phyloP scores from a whole-genome alignment of 169 alveolate species.

The Cryptosporidium sp. region DNA sequence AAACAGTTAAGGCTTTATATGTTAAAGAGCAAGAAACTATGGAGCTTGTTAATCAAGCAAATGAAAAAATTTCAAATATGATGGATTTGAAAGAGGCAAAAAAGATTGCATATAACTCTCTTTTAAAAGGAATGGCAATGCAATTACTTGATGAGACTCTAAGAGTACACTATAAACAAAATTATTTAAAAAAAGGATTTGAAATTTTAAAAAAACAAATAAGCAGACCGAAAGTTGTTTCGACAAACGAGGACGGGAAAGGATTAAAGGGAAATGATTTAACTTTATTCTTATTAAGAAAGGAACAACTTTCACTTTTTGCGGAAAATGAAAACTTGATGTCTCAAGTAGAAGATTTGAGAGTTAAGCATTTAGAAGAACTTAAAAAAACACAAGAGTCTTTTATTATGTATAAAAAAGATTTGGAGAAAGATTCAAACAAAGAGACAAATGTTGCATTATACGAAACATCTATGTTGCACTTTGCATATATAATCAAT shows the following conservation, averaged over 20 bases:
- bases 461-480: slow-evolving; percentile 43
- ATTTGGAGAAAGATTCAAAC: slow-evolving; percentile 20
- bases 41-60: slow-evolving; percentile 62
- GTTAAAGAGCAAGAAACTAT: slow-evolving; percentile 63
- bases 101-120: slow-evolving; percentile 61
- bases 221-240: slow-evolving; percentile 18
- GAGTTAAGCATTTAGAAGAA: slow-evolving; percentile 53
- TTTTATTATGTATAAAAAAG: slow-evolving; percentile 60
- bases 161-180: slow-evolving; percentile 16
- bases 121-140: slow-evolving; percentile 52
- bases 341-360: slow-evolving; percentile 54
- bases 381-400: slow-evolving; percentile 65
- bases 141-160: slow-evolving; percentile 61
- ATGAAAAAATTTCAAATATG: slow-evolving; percentile 51
- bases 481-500: slow-evolving; percentile 34
- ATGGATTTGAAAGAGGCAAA: slow-evolving; percentile 71
- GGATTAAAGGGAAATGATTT: slow-evolving; percentile 50
- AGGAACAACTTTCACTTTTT: slow-evolving; percentile 59
- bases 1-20: slow-evolving; percentile 63
- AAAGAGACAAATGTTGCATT: slow-evolving; percentile 40
- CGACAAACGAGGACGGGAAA: slow-evolving; percentile 20
- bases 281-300: slow-evolving; percentile 43
- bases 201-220: slow-evolving; percentile 36
- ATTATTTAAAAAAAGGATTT: slow-evolving; percentile 44
- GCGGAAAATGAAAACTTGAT: slow-evolving; percentile 66